Percentiles rank a stretch among this genome's conserved stretches.
Conservation (phyloP, 306 rosid genomes). For the Parietaria judaica region DNA sequence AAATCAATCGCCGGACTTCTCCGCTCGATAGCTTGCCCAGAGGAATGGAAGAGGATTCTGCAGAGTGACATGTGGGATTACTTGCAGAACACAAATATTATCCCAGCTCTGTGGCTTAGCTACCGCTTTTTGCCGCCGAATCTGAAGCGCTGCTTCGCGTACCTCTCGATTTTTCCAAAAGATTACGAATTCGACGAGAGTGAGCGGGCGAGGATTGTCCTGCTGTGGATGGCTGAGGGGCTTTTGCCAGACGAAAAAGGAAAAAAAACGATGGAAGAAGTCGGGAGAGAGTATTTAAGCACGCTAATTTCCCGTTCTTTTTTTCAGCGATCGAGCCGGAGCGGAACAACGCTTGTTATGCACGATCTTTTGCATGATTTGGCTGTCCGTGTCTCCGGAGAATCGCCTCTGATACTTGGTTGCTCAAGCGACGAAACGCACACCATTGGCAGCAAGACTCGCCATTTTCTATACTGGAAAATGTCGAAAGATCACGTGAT, state of each 20-base stretch:
- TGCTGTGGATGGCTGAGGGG: conserved; percentile 10
- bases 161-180: neutral
- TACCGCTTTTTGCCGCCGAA: conserved; percentile 7
- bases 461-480: neutral
- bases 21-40: neutral
- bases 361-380: conserved; percentile 1
- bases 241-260: conserved; percentile 5
- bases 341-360: neutral
- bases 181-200: neutral
- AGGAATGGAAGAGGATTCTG: neutral
- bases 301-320: conserved; percentile 14
- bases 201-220: neutral
- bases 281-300: conserved; percentile 23
- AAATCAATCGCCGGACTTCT: conserved; percentile 12
- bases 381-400: neutral
- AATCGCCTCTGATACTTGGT: neutral
- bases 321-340: conserved; percentile 1
- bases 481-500: neutral
- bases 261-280: conserved; percentile 1
- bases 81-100: neutral
- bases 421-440: no score
- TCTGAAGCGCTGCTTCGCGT: conserved; percentile 1
- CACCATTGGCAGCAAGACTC: neutral
- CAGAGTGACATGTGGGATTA: conserved; percentile 13
- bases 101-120: conserved; percentile 13